Conservation (phyloP, 139 green algal species). For the Chlorella sp. region DNA sequence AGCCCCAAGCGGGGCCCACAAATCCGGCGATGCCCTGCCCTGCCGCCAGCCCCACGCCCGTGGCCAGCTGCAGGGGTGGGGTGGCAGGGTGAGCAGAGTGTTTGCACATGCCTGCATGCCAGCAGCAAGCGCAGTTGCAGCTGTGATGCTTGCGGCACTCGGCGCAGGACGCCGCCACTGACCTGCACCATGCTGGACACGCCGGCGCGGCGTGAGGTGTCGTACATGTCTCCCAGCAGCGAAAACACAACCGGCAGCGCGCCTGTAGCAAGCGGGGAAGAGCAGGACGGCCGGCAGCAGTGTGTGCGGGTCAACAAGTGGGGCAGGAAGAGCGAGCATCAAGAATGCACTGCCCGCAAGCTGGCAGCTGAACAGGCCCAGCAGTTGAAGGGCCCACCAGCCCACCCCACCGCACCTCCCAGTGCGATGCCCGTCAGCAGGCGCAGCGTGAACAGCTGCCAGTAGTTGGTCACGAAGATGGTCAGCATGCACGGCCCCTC, state of each 20-base stretch:
- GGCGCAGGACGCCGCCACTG: neutral
- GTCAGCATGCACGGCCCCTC: conserved; percentile 79
- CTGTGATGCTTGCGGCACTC: too few relatives aligned
- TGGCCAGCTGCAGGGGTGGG: conserved; percentile 27
- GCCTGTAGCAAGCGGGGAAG: conserved; percentile 14
- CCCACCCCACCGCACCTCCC: conserved; percentile 54
- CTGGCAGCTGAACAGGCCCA: neutral
- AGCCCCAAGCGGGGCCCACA: conserved; percentile 72
- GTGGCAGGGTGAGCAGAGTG: conserved; percentile 37
- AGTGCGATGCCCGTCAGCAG: conserved; percentile 84
- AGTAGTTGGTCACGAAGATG: conserved; percentile 75
- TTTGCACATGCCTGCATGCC: neutral
- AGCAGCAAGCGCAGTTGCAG: neutral
- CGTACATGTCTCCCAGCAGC: conserved; percentile 81
- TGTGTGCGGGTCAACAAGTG: neutral
- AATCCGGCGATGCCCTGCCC: conserved; percentile 77
- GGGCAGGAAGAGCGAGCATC: neutral
- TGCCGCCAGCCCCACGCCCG: conserved; percentile 65
- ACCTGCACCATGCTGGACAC: conserved; percentile 30
- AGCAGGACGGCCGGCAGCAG: neutral
- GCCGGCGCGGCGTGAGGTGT: conserved; percentile 43
- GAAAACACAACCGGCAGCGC: conserved; percentile 83
- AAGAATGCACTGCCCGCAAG: too few relatives aligned
- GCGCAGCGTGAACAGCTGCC: conserved; percentile 85
- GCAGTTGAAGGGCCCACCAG: neutral